Evolutionary conservation across 1,284 basidiomycete genomes (phyloP), one percentile per base, ranked within the genome.

Genomic region (Ceratobasidium sp.): DNA sequence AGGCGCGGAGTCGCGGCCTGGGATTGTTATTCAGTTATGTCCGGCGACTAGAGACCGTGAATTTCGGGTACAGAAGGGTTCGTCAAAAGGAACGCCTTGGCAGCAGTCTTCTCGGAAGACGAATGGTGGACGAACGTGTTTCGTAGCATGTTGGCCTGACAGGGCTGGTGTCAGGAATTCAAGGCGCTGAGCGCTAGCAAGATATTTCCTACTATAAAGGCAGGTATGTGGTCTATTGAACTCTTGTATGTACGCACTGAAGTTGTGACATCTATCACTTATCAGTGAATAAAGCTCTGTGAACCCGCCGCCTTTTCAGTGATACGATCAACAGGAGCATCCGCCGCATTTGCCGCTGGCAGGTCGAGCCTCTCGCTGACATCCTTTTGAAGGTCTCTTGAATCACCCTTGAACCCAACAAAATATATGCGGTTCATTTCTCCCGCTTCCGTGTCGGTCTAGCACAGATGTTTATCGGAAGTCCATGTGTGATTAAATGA

Each of bases 341-440:
- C 92, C 0, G 90, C 87, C 0, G 90, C 90, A 80, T 92, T 88
- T 0, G 89, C 90, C 37, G 93, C 91, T 1, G 90, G 90, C 25
- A 94, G 87, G 80, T 91, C 89, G 29, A 95, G 84, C 81, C 89
- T 89, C 49, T 89, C 87, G 32, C 86, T 87, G 29, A 84, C 87
- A 68, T 93, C 91, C 78, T 88, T 90, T 79, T 87, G 86, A 13
- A 84, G 82, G n/a, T 86, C 85, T 64, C 87, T 85, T 57, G 86
- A 85, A 79, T 94, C 92, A 59, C 94, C 94, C 81, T 90, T 91
- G 86, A 95, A 95, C 15, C 94, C 94, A 67, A 95, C 81, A 81
- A 90, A 95, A 81, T 91, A 95, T 57, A 95, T 83, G 51, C 90
- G 85, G 1, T 91, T 88, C 6, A 84, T 81, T 8, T 92, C 90